phyloP scores from a whole-genome alignment of 176 grass and related monocot species.

The Oryza australiensis region DNA sequence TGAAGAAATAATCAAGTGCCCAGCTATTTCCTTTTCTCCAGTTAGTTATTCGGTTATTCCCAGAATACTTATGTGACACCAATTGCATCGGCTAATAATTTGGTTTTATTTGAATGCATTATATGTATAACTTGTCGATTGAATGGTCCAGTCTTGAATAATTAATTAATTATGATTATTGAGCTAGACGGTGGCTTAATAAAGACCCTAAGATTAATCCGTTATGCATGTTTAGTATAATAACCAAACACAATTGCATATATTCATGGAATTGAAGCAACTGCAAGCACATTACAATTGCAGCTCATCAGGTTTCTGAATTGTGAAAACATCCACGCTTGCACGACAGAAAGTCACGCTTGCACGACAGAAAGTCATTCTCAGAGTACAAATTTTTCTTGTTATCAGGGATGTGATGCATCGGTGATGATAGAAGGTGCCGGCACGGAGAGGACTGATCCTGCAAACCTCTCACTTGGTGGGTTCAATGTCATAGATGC shows the following conservation, averaged over 20 bases:
- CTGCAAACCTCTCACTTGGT: conserved; percentile 81
- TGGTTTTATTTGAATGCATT: background rate
- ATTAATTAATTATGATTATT: background rate
- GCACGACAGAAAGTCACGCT: background rate
- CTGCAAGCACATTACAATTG: too few species aligned
- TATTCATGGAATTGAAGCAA: too few species aligned
- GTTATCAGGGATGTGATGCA: conserved; percentile 80
- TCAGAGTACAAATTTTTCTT: background rate
- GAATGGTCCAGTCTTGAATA: background rate
- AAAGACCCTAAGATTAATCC: background rate
- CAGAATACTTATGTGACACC: background rate
- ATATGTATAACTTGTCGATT: background rate
- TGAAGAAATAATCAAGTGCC: background rate
- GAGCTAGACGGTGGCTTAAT: background rate
- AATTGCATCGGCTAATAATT: background rate
- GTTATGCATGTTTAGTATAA: conserved; percentile 2
- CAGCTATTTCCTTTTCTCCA: too few species aligned
- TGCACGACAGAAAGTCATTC: background rate
- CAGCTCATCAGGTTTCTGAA: background rate
- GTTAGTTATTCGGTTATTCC: background rate
- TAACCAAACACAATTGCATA: background rate
- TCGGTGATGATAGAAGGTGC: conserved; percentile 86
- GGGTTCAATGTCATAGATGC: conserved; percentile 80
- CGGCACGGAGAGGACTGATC: conserved; percentile 78
- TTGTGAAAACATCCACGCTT: background rate